Conservation (phyloP, 2,329 filamentous ascomycete species). For the Trichoderma guizhouense region DNA sequence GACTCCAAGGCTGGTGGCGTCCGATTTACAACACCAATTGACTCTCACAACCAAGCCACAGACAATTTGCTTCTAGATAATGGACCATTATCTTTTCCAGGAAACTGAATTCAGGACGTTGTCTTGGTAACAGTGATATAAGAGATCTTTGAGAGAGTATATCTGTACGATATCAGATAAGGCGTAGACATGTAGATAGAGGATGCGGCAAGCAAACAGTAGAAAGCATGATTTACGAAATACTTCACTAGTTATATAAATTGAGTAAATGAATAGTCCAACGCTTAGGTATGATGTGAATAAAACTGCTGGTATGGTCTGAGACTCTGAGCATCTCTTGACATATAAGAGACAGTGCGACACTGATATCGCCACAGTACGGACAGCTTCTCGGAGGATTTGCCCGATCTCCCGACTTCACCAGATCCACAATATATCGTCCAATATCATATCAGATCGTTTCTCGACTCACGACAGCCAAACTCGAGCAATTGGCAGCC, state of each 20-base stretch:
- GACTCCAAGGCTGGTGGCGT: neutral
- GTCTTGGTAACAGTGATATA: neutral
- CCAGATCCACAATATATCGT: neutral
- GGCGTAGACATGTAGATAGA: neutral
- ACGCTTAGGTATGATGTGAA: neutral
- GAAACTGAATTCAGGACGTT: neutral
- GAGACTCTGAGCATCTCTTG: neutral
- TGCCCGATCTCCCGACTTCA: constrained; percentile 8
- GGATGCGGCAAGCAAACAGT: neutral
- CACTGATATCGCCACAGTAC: neutral
- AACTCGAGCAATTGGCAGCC: constrained; percentile 20
- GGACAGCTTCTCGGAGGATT: neutral
- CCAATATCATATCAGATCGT: neutral
- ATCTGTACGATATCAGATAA: neutral
- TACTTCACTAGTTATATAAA: neutral
- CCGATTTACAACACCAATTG: neutral
- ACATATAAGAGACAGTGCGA: neutral
- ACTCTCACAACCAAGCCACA: neutral
- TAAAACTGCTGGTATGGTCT: neutral
- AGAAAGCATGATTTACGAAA: neutral
- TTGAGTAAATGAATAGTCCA: neutral
- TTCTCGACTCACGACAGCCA: neutral
- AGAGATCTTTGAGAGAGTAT: neutral
- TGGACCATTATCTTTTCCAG: neutral
- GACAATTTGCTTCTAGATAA: neutral